Percentiles rank a stretch among this genome's conserved stretches.
phyloP scores from a whole-genome alignment of 2,329 filamentous ascomycete species.

The Emericellopsis cladophorae region DNA sequence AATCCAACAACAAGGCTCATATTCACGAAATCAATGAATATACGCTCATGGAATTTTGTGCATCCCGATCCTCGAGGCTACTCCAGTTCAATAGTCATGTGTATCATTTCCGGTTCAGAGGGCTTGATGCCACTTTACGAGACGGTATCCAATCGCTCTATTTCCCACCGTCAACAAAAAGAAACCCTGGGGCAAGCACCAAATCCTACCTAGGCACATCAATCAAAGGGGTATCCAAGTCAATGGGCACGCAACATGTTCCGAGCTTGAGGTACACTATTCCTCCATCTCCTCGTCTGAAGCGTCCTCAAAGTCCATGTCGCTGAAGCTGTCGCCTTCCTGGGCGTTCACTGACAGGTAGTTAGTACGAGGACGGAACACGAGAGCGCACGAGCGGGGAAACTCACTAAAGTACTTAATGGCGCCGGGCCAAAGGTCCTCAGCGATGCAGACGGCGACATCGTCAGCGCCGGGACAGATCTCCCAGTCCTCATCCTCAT shows the following conservation, averaged over 20 bases:
- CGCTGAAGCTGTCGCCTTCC: conserved; percentile 53
- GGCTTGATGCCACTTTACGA: no score
- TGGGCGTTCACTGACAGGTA: conserved; percentile 34
- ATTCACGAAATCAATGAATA: no score
- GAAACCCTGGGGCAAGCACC: no score
- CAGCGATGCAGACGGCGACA: conserved; percentile 65
- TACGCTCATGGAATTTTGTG: no score
- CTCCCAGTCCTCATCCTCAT: conserved; percentile 56
- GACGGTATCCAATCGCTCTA: no score
- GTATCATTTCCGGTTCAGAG: no score
- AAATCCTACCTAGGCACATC: no score
- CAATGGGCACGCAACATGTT: conserved; percentile 5
- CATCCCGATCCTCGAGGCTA: no score
- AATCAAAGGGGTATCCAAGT: no score
- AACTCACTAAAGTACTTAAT: conserved; percentile 83
- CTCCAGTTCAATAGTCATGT: no score
- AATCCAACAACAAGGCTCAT: no score
- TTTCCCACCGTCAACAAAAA: no score
- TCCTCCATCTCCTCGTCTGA: conserved; percentile 30
- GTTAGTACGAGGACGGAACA: conserved; percentile 18
- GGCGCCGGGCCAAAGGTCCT: conserved; percentile 81
- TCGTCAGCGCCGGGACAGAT: conserved; percentile 83
- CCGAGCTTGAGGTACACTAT: conserved; percentile 19
- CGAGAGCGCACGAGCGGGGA: neutral
- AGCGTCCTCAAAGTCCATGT: conserved; percentile 55